Conservation (phyloP, 768 basidiomycete genomes). For the Krasilnikovozyma curviuscula region DNA sequence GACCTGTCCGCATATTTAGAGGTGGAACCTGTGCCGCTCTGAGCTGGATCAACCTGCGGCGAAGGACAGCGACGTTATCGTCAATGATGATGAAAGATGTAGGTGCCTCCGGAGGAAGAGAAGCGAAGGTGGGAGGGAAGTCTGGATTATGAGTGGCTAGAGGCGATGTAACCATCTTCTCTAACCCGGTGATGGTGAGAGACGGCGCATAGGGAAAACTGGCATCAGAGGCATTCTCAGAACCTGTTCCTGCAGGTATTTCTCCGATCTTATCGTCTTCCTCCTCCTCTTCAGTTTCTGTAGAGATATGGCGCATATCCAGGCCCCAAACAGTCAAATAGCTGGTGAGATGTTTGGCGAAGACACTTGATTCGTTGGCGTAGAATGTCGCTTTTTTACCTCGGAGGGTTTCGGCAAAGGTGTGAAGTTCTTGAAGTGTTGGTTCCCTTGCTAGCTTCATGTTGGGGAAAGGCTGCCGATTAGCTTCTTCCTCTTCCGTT, state of each 20-base stretch:
- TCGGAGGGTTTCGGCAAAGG: conserved; percentile 62
- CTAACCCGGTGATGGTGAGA: too few relatives aligned
- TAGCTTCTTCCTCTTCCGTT: conserved; percentile 33
- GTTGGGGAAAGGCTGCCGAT: conserved; percentile 33
- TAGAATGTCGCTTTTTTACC: conserved; percentile 69
- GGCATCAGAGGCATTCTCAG: too few relatives aligned
- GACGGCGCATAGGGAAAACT: too few relatives aligned
- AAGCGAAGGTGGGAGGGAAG: too few relatives aligned
- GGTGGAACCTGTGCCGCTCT: conserved; percentile 30
- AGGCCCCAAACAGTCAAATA: conserved; percentile 90
- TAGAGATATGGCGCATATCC: conserved; percentile 57
- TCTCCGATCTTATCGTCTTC: conserved; percentile 1
- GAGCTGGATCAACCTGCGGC: conserved; percentile 49
- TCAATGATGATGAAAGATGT: conserved; percentile 31
- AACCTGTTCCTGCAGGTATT: too few relatives aligned
- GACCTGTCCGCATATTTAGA: conserved; percentile 7
- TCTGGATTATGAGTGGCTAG: too few relatives aligned
- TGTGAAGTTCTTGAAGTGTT: conserved; percentile 50
- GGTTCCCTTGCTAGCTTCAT: conserved; percentile 47
- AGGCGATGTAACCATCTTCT: too few relatives aligned
- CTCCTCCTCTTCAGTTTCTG: conserved; percentile 20
- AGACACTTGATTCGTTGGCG: conserved; percentile 66
- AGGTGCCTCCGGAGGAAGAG: too few relatives aligned
- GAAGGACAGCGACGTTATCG: conserved; percentile 66
- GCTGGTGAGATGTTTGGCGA: conserved; percentile 79